Conservation (phyloP, 1,284 basidiomycete species). For the Pterula multifida region DNA sequence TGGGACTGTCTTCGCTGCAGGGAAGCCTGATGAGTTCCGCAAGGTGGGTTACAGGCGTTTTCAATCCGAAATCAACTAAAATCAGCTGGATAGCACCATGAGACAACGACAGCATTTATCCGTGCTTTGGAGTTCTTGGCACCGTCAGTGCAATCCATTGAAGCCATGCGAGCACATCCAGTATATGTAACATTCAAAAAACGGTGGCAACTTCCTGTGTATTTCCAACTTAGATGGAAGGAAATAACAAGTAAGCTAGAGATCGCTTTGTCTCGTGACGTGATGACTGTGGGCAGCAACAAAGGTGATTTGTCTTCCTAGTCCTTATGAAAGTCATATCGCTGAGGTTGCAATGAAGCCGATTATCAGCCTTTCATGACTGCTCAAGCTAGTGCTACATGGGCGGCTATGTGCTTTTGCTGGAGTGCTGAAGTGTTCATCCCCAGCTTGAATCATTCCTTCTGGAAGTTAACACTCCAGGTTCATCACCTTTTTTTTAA, state of each 20-base stretch:
- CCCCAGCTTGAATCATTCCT: slow-evolving; percentile 67
- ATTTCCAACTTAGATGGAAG: slow-evolving; percentile 97
- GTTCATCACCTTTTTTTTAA: slow-evolving; percentile 24
- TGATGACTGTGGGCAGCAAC: slow-evolving; percentile 25
- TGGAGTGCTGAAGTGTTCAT: slow-evolving; percentile 83
- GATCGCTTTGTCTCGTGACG: slow-evolving; percentile 37
- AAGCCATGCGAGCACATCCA: slow-evolving; percentile 60
- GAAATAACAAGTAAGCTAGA: slow-evolving; percentile 78
- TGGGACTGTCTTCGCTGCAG: slow-evolving; percentile 75
- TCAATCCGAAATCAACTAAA: slow-evolving; percentile 6
- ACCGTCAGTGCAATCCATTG: slow-evolving; percentile 61
- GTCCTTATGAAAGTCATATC: background rate
- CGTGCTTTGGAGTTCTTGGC: slow-evolving; percentile 74
- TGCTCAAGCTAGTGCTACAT: slow-evolving; percentile 57
- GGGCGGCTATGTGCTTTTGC: slow-evolving; percentile 63
- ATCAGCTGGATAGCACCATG: slow-evolving; percentile 50
- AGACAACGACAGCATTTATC: slow-evolving; percentile 78
- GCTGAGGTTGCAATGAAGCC: background rate
- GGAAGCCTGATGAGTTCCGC: slow-evolving; percentile 82
- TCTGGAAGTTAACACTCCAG: slow-evolving; percentile 85
- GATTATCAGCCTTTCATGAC: slow-evolving; percentile 33
- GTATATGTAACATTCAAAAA: slow-evolving; percentile 66
- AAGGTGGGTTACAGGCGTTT: slow-evolving; percentile 37
- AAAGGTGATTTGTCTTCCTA: slow-evolving; percentile 22
- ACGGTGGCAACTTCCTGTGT: slow-evolving; percentile 92